Percentiles rank a stretch among this genome's conserved stretches.
Evolutionary conservation across 73 alveolate species (phyloP).

Genomic region (Tetrahymena malaccensis): DNA sequence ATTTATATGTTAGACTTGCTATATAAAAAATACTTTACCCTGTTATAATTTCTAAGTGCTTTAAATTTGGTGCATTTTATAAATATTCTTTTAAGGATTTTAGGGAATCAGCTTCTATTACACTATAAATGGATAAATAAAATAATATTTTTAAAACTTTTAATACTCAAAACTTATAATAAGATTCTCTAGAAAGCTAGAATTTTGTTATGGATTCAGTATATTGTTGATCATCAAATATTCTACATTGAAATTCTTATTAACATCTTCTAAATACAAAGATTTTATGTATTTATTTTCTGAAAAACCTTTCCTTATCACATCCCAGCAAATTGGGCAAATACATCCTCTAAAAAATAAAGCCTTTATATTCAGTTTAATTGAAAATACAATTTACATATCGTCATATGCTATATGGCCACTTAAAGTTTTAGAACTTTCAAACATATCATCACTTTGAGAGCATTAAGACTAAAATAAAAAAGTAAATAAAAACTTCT

Average conservation of each 20-base stretch:
- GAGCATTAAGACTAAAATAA: neutral
- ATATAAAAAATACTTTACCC: neutral
- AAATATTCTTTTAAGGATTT: neutral
- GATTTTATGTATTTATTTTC: neutral
- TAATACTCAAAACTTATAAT: neutral
- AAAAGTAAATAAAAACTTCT: neutral
- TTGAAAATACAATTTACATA: neutral
- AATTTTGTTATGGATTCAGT: neutral
- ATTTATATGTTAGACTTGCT: neutral
- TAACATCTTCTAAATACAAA: neutral
- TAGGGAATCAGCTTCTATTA: neutral
- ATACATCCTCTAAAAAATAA: neutral
- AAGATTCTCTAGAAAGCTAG: neutral
- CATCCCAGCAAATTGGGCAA: neutral
- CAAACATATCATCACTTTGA: neutral
- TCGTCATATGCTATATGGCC: neutral
- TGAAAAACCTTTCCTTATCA: neutral
- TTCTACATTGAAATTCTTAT: neutral
- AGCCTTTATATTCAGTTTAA: neutral
- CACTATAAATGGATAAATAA: neutral
- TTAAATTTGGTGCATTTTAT: neutral
- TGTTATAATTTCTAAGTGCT: neutral
- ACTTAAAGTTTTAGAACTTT: neutral
- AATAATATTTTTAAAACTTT: neutral
- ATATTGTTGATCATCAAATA: neutral